A percentile compares a stretch with the other conserved stretches of the same genome.
Evolutionary conservation across 1,139 yeast species (phyloP).

Genomic region (Kodamaea sp.): DNA sequence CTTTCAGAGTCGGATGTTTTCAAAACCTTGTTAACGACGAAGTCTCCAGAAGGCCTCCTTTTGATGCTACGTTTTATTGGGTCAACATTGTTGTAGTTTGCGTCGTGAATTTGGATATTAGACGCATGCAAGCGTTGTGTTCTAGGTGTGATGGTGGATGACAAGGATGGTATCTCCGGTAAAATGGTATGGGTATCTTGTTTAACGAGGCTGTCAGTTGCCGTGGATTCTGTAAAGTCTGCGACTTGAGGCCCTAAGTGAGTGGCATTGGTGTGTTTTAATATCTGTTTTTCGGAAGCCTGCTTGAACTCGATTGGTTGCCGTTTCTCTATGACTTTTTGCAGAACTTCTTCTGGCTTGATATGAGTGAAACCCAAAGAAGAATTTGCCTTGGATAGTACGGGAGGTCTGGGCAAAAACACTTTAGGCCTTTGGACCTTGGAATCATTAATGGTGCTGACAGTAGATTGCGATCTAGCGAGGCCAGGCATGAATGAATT

Average conservation of each 20-base stretch:
- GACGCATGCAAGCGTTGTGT: conserved; percentile 27
- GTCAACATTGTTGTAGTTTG: conserved; percentile 29
- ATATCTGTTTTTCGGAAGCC: not conserved
- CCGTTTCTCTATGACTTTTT: not conserved
- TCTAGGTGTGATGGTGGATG: conserved; percentile 8
- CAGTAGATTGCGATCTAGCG: conserved; percentile 36
- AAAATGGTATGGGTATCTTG: not conserved
- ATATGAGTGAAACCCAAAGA: conserved; percentile 37
- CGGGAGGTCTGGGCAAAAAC: conserved; percentile 24
- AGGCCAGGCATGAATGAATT: conserved; percentile 33
- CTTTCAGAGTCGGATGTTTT: conserved; percentile 1
- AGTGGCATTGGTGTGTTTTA: conserved; percentile 2
- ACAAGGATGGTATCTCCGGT: conserved; percentile 2
- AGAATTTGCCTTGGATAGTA: conserved; percentile 39
- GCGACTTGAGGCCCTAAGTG: conserved; percentile 1
- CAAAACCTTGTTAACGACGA: conserved; percentile 10
- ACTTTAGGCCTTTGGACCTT: conserved; percentile 3
- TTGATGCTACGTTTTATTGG: conserved; percentile 28
- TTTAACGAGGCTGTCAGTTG: conserved; percentile 5
- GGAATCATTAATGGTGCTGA: conserved; percentile 9
- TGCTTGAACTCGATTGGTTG: not conserved
- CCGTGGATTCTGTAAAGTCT: not conserved
- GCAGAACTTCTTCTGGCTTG: not conserved
- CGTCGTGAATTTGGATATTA: conserved; percentile 17
- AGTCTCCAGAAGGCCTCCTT: conserved; percentile 8